Conservation (phyloP, 352 stramenopile species). For the Saprolegnia parasitica region DNA sequence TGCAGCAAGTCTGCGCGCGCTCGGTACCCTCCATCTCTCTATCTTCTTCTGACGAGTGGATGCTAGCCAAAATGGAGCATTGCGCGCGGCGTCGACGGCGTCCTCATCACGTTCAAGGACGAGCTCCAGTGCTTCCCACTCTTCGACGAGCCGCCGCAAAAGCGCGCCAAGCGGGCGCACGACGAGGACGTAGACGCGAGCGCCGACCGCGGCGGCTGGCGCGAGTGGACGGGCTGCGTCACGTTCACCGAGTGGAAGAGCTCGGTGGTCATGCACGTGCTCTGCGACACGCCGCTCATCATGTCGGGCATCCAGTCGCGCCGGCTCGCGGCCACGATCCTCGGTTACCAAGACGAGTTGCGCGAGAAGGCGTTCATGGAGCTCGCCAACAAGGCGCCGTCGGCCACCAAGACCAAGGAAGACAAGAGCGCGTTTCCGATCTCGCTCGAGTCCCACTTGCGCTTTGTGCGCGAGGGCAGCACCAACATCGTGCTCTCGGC, state of each 20-base stretch:
- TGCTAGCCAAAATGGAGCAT: slow-evolving; percentile 60
- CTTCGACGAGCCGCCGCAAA: slow-evolving; percentile 35
- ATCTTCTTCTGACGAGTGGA: background rate
- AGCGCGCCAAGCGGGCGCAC: slow-evolving; percentile 20
- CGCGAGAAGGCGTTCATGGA: slow-evolving; percentile 75
- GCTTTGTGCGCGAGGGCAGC: slow-evolving; percentile 71
- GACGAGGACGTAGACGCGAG: slow-evolving; percentile 33
- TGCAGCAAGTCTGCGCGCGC: slow-evolving; percentile 52
- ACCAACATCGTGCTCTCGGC: slow-evolving; percentile 63
- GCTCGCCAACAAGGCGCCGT: slow-evolving; percentile 71
- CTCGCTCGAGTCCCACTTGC: slow-evolving; percentile 34
- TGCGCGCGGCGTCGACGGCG: slow-evolving; percentile 67
- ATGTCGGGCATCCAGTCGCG: slow-evolving; percentile 74
- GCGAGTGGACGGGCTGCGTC: slow-evolving; percentile 71
- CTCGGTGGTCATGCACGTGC: slow-evolving; percentile 70
- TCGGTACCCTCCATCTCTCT: slow-evolving; percentile 36
- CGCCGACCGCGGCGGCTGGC: slow-evolving; percentile 42
- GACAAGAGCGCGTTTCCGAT: slow-evolving; percentile 59
- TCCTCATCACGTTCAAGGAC: slow-evolving; percentile 76
- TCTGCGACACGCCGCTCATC: slow-evolving; percentile 67
- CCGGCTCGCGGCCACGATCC: slow-evolving; percentile 44
- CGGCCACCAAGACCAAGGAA: slow-evolving; percentile 33
- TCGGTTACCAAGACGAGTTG: slow-evolving; percentile 60
- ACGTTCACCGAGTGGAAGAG: slow-evolving; percentile 83
- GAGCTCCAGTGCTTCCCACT: slow-evolving; percentile 62